Evolutionary conservation across 2,329 filamentous ascomycete genomes (phyloP), one percentile per base, ranked within the genome.

Genomic region (Ascocoryne sarcoides): DNA sequence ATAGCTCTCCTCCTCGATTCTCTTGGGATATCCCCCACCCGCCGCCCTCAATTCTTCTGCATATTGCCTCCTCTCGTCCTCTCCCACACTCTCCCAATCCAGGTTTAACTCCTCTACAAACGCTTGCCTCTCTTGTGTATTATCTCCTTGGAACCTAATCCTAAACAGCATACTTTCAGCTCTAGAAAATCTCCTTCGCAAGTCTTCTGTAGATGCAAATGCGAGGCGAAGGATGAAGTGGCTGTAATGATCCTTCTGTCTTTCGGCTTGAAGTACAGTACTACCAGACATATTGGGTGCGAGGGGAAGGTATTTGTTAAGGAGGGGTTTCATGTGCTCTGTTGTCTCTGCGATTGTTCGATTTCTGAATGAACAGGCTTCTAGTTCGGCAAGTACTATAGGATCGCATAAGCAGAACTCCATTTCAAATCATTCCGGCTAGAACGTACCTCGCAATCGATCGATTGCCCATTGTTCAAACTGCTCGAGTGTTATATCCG

Each of bases 401-500:
- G n/a, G n/a, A n/a, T n/a, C n/a, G n/a, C n/a, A n/a, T n/a, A n/a
- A n/a, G n/a, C n/a, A n/a, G n/a, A n/a, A n/a, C n/a, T n/a, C n/a
- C n/a, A n/a, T n/a, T n/a, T n/a, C n/a, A n/a, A n/a, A n/a, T n/a
- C n/a, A n/a, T n/a, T n/a, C n/a, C n/a, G 10, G 5, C 5, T 21
- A 50, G 19, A 51, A 32, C 67, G 40, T 67, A 87, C 87, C 76
- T 65, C 87, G 82, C 50, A 98, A 63, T 42, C 92, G 74, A 56
- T 94, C 85, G 57, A 98, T 96, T 9, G 89, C 92, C 92, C 92
- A 98, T 73, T 95, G 88, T 61, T 98, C 92, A 57, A 98, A 98
- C 60, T 98, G 82, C 60, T 98, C 92, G 31, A 98, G 78, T 0
- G 87, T 94, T 53, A 98, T 92, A 59, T 98, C 92, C 35, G 84